Conservation (phyloP, 176 grass and related monocot species). For the Paspalum notatum region DNA sequence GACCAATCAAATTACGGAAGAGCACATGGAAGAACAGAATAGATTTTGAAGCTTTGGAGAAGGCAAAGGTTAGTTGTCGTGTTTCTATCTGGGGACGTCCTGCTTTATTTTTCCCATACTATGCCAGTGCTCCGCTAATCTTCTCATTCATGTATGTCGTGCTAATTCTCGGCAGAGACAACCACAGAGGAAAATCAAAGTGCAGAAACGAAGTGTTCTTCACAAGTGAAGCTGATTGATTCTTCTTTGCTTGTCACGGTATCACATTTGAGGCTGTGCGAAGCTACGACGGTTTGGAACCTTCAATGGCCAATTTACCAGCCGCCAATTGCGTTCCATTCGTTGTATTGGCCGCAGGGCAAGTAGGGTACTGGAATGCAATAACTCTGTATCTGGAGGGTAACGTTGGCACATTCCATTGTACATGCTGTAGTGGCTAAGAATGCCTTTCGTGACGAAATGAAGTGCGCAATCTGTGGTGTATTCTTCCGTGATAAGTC, state of each 20-base stretch:
- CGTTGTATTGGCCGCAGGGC: too few species aligned
- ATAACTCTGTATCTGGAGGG: background rate
- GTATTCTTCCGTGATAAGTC: background rate
- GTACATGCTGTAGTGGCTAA: constrained; percentile 17
- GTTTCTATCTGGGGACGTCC: background rate
- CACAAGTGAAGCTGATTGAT: constrained; percentile 56
- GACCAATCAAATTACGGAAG: constrained; percentile 78
- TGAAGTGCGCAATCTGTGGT: background rate
- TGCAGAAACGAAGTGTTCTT: constrained; percentile 62
- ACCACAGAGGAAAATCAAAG: constrained; percentile 61
- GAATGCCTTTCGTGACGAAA: too few species aligned
- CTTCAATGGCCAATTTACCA: too few species aligned
- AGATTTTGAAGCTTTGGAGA: constrained; percentile 66
- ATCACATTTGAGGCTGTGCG: background rate
- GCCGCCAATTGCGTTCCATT: too few species aligned
- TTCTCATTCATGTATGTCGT: background rate
- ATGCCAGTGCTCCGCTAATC: background rate
- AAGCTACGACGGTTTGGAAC: background rate
- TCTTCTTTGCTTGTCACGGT: background rate
- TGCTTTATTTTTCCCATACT: background rate
- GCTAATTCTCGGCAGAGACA: constrained; percentile 43
- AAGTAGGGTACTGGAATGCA: too few species aligned
- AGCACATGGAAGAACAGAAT: constrained; percentile 88
- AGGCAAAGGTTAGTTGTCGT: constrained; percentile 59
- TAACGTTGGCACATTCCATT: background rate